Conservation (phyloP, 164 flowering plant species). For the Piper longum region DNA sequence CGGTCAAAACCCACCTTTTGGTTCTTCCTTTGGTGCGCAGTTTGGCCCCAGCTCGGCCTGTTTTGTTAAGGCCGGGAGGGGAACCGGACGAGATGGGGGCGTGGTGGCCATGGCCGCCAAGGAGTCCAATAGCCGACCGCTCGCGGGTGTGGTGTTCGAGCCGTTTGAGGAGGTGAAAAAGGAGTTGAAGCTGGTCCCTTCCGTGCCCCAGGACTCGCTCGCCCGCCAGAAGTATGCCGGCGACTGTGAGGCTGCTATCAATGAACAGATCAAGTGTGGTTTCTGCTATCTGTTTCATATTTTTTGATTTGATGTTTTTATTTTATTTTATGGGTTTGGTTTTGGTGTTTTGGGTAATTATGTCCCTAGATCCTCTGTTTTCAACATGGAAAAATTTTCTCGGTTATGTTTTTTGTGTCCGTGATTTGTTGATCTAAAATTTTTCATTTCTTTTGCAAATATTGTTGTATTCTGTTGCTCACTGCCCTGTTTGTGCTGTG, state of each 20-base stretch:
- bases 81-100: constrained; percentile 5
- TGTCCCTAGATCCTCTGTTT: no score
- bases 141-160: constrained; percentile 76
- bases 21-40: not conserved
- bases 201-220: constrained; percentile 46
- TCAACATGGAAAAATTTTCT: no score
- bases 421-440: no score
- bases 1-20: constrained; percentile 3
- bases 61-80: not conserved
- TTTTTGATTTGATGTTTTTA: not conserved
- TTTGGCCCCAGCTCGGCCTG: not conserved
- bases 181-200: constrained; percentile 55
- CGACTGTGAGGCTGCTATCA: constrained; percentile 59
- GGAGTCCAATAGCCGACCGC: constrained; percentile 23
- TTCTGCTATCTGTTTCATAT: not conserved
- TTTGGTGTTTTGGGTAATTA: not conserved
- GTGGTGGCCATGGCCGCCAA: constrained; percentile 5
- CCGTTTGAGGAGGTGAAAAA: constrained; percentile 92
- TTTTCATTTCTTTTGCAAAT: not conserved
- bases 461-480: not conserved
- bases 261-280: constrained; percentile 75
- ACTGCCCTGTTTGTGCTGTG: not conserved
- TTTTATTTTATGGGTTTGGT: not conserved
- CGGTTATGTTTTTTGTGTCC: no score
- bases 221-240: constrained; percentile 58